Conservation (phyloP, 1,139 yeast genomes). For the Kurtzmaniella quercitrusa region DNA sequence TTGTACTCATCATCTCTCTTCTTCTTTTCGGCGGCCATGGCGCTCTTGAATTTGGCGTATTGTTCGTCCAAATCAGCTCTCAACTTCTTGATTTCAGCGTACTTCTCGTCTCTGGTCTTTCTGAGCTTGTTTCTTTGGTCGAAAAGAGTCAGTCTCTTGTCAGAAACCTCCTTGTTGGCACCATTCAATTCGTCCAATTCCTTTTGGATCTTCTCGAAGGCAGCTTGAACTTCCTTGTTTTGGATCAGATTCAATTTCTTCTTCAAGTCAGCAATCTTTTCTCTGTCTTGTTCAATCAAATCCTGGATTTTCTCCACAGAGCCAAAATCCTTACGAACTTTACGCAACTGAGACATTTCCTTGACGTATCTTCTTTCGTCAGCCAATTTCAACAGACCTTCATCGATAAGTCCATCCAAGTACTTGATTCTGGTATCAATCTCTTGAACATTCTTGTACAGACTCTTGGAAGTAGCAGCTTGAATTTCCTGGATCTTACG, state of each 20-base stretch:
- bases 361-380: conserved; percentile 85
- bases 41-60: conserved; percentile 66
- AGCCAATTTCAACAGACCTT: conserved; percentile 81
- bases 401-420: conserved; percentile 71
- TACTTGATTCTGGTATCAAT: conserved; percentile 68
- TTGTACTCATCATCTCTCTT: conserved; percentile 69
- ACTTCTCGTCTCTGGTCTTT: conserved; percentile 66
- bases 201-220: conserved; percentile 60
- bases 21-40: conserved; percentile 65
- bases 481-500: conserved; percentile 75
- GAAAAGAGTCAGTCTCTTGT: conserved; percentile 61
- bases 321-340: conserved; percentile 75
- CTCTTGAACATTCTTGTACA: conserved; percentile 70
- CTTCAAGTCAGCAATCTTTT: conserved; percentile 73
- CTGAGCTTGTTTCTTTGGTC: conserved; percentile 67
- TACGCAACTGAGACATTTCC: conserved; percentile 82
- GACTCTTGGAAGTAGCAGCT: conserved; percentile 64
- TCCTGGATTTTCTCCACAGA: conserved; percentile 72
- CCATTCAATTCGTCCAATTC: conserved; percentile 58
- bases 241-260: conserved; percentile 59
- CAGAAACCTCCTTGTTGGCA: conserved; percentile 60
- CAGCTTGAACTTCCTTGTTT: conserved; percentile 58
- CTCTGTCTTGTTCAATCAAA: conserved; percentile 76
- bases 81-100: conserved; percentile 58
- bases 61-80: conserved; percentile 68